Percentiles rank a stretch among this genome's conserved stretches.
Conservation (phyloP, 2,329 filamentous ascomycete genomes). For the Epichloe typhina region DNA sequence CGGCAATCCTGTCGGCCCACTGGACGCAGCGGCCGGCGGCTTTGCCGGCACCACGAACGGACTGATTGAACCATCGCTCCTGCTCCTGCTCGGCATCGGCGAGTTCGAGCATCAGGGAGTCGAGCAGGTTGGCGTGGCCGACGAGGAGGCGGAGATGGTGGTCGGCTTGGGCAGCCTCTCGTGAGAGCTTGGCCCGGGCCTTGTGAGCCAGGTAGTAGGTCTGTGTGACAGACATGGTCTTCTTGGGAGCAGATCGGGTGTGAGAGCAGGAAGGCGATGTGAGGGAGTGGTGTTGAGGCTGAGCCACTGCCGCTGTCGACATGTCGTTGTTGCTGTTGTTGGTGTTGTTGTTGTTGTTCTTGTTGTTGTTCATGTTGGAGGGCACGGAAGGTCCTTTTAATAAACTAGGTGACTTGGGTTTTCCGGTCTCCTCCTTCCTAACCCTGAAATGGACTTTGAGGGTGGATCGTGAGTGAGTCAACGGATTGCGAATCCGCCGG, state of each 20-base stretch:
- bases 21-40: slow-evolving; percentile 62
- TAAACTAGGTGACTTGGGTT: background rate
- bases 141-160: slow-evolving; percentile 93
- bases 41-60: slow-evolving; percentile 60
- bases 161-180: slow-evolving; percentile 77
- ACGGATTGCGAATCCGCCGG: slow-evolving; percentile 13
- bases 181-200: slow-evolving; percentile 88
- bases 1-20: slow-evolving; percentile 70
- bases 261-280: slow-evolving; percentile 12
- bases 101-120: slow-evolving; percentile 83
- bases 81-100: slow-evolving; percentile 91
- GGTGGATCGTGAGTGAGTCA: slow-evolving; percentile 13
- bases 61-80: slow-evolving; percentile 96
- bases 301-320: slow-evolving; percentile 16
- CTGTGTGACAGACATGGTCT: slow-evolving; percentile 95
- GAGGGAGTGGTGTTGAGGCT: slow-evolving; percentile 13
- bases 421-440: slow-evolving; percentile 12
- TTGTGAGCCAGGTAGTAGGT: slow-evolving; percentile 98
- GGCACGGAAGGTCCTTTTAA: slow-evolving; percentile 4
- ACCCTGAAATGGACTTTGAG: background rate
- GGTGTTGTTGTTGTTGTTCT: slow-evolving; percentile 3
- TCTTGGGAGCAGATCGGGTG: slow-evolving; percentile 35
- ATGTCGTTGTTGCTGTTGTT: slow-evolving; percentile 7
- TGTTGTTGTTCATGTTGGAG: slow-evolving; percentile 8
- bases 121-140: slow-evolving; percentile 95